Percentiles rank a stretch among this genome's conserved stretches.
These are phyloP conservation scores for Butyriboletus loyo DNA, from an alignment of 768 basidiomycete species.

Conservation along the genomic window DNA sequence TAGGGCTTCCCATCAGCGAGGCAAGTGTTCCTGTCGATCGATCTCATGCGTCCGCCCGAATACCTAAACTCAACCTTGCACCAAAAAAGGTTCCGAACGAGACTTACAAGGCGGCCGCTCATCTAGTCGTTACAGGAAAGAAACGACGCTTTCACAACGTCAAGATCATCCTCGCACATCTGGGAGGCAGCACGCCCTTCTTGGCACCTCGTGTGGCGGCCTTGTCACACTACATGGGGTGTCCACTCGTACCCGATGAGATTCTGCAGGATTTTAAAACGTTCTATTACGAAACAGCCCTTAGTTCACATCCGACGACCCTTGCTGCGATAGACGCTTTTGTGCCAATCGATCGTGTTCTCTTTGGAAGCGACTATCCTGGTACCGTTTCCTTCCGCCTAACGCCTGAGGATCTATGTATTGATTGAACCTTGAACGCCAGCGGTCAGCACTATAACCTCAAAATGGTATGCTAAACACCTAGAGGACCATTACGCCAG, in stretches of 20 bases:
- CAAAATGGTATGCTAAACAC: constrained; percentile 59
- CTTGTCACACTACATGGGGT: constrained; percentile 69
- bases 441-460: constrained; percentile 60
- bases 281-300: constrained; percentile 74
- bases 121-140: constrained; percentile 69
- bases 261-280: constrained; percentile 65
- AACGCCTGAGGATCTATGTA: background rate
- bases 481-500: constrained; percentile 46
- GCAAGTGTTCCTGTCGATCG: constrained; percentile 32
- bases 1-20: constrained; percentile 70
- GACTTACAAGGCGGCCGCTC: constrained; percentile 78
- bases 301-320: constrained; percentile 55
- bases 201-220: constrained; percentile 69
- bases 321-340: constrained; percentile 51
- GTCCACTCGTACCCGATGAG: constrained; percentile 56
- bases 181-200: constrained; percentile 66
- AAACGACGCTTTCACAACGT: constrained; percentile 59
- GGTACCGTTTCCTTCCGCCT: constrained; percentile 39
- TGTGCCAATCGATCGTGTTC: constrained; percentile 46
- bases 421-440: background rate
- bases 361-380: constrained; percentile 78
- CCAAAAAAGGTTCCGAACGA: constrained; percentile 67
- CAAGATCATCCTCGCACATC: constrained; percentile 68
- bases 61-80: constrained; percentile 3
- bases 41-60: background rate